Evolutionary conservation across 1,139 yeast genomes (phyloP).

Genomic region (Pichia sp.): DNA sequence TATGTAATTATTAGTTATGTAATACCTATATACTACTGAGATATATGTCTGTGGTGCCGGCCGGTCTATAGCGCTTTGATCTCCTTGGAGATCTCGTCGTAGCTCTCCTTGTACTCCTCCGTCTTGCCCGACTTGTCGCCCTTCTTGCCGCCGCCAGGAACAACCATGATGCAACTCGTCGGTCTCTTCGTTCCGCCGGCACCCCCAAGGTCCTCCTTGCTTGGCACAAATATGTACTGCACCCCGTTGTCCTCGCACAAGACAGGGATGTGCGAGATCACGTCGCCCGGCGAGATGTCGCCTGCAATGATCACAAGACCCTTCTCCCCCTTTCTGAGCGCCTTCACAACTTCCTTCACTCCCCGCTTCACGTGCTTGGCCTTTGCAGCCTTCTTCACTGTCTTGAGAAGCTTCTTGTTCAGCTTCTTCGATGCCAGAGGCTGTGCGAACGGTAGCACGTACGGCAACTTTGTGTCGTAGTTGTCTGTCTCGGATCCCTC

Average conservation of each 20-base stretch:
- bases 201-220: slow-evolving; percentile 95
- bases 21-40: background rate
- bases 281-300: slow-evolving; percentile 96
- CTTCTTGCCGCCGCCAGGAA: slow-evolving; percentile 91
- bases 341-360: slow-evolving; percentile 97
- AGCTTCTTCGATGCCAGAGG: slow-evolving; percentile 96
- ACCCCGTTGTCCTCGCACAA: slow-evolving; percentile 91
- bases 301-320: slow-evolving; percentile 97
- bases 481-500: slow-evolving; percentile 54
- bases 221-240: slow-evolving; percentile 89
- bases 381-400: slow-evolving; percentile 95
- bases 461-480: slow-evolving; percentile 88
- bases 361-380: slow-evolving; percentile 98
- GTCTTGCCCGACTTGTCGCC: slow-evolving; percentile 72
- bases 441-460: slow-evolving; percentile 84
- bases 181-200: slow-evolving; percentile 99
- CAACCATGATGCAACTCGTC: slow-evolving; percentile 95
- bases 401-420: slow-evolving; percentile 91
- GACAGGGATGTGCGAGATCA: slow-evolving; percentile 94
- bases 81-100: slow-evolving; percentile 93
- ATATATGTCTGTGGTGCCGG: background rate
- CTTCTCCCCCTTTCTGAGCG: slow-evolving; percentile 95
- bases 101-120: slow-evolving; percentile 88
- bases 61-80: slow-evolving; percentile 43
- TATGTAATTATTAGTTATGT: background rate